phyloP scores from a whole-genome alignment of 306 rosid genomes.

The Castanea mollissima region DNA sequence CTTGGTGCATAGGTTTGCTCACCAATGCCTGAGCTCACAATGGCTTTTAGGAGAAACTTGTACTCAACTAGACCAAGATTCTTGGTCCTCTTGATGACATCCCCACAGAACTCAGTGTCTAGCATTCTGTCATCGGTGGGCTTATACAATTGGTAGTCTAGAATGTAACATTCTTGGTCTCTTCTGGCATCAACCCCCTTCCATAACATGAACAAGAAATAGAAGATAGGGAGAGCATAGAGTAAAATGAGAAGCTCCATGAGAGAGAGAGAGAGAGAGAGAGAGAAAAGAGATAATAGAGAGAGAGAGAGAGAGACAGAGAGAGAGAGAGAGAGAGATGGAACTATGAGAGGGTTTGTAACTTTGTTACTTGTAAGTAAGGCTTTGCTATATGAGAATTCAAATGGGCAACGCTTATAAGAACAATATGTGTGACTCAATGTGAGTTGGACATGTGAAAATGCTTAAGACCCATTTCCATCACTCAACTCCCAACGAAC shows the following conservation, averaged over 20 bases:
- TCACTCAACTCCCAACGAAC: constrained; percentile 77
- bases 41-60: constrained; percentile 78
- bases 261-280: neutral
- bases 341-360: neutral
- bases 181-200: constrained; percentile 43
- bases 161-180: constrained; percentile 66
- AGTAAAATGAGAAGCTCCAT: constrained; percentile 63
- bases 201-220: constrained; percentile 49
- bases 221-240: constrained; percentile 30
- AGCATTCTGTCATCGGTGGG: constrained; percentile 76
- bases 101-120: constrained; percentile 49
- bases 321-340: neutral
- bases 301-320: neutral
- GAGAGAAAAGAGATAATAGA: neutral
- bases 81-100: constrained; percentile 45
- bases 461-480: neutral
- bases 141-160: constrained; percentile 69
- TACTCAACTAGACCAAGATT: constrained; percentile 60
- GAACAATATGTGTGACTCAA: constrained; percentile 5
- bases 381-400: constrained; percentile 5
- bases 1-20: constrained; percentile 86
- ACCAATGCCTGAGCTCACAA: constrained; percentile 90
- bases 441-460: constrained; percentile 32
- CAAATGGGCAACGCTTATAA: constrained; percentile 31
- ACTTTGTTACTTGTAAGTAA: neutral